A percentile compares a stretch with the other conserved stretches of the same genome.
Evolutionary conservation across 192 early-diverging fungal species (phyloP).

Genomic region (Coemansia erecta): DNA sequence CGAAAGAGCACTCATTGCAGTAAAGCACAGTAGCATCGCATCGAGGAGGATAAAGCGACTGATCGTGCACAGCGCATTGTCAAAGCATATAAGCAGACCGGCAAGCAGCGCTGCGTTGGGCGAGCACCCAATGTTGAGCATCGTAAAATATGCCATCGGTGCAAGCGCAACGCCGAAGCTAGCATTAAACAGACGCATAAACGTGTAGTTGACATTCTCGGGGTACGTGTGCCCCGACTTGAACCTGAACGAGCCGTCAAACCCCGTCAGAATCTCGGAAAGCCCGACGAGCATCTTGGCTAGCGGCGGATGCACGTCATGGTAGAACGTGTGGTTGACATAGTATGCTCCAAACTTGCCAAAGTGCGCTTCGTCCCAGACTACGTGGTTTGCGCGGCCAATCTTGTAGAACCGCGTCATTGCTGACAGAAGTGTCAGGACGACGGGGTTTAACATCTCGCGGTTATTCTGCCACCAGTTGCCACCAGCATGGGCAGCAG

Average conservation of each 20-base stretch:
- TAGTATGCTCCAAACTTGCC: conserved; percentile 91
- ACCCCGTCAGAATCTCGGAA: conserved; percentile 78
- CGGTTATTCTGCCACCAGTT: conserved; percentile 8
- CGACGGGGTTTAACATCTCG: neutral
- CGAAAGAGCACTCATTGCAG: conserved; percentile 63
- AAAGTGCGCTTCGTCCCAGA: conserved; percentile 74
- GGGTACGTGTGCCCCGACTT: conserved; percentile 69
- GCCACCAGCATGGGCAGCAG: neutral
- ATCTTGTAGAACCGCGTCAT: conserved; percentile 38
- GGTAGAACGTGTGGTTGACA: conserved; percentile 90
- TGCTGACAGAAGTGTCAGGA: conserved; percentile 28
- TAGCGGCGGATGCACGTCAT: conserved; percentile 97
- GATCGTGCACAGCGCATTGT: conserved; percentile 65
- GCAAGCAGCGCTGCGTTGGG: conserved; percentile 66
- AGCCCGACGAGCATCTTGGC: conserved; percentile 95
- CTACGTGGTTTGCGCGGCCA: conserved; percentile 44
- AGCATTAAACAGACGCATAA: conserved; percentile 89
- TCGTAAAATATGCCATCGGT: conserved; percentile 88
- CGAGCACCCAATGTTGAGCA: conserved; percentile 69
- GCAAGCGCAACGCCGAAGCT: conserved; percentile 84
- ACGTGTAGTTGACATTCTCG: conserved; percentile 71
- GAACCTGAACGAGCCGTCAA: conserved; percentile 85
- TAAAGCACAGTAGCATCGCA: conserved; percentile 93
- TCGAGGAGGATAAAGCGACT: conserved; percentile 93
- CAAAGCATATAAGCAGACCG: conserved; percentile 77